Evolutionary conservation across 2,329 filamentous ascomycete species (phyloP), one percentile per base, ranked within the genome.

Genomic region (Venturia aucupariae): DNA sequence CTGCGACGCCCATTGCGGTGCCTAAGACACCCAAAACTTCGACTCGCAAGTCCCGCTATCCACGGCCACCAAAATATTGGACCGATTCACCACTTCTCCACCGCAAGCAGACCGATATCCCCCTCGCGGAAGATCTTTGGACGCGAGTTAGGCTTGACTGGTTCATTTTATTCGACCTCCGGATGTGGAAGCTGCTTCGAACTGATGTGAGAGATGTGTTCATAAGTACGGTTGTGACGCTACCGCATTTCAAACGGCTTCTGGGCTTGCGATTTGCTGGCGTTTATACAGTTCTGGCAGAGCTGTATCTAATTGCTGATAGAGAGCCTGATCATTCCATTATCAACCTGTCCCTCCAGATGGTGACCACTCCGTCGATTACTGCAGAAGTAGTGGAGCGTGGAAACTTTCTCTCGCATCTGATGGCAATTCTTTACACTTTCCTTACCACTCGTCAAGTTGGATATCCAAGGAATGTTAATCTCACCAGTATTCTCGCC

Each of bases 271-370:
- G 94, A n/a, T 95, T 99, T 74, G 91, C 95, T 63, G 93, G 92
- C 0, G 81, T 99, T 3, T 99, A 99, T 76, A 97, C 94, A 1
- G 90, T 90, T 2, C 79, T 99, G 60, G 92, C 94, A 5, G 93
- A 99, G 73, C 80, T 99, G 3, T 99, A 97, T 74, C 84, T 99
- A 38, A 94, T 99, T 68, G 93, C 93, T 17, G 94, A 99, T 72
- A 84, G 94, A 68, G 94, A 99, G 74, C 94, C 94, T 2, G 94
- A 99, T 72, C 93, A 97, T 75, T 97, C 93, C 13, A 97, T 99
- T 72, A 96, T 99, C 80, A 97, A 97, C 72, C 84, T 99, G 44
- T 97, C 93, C 4, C 80, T 97, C 38, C 94, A 99, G 73, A 95
- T 99, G 85, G 80, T 99, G 67, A 99, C 94, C 0, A 97, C 94